Conservation (phyloP, 1,284 basidiomycete species). For the Marasmius sp. region DNA sequence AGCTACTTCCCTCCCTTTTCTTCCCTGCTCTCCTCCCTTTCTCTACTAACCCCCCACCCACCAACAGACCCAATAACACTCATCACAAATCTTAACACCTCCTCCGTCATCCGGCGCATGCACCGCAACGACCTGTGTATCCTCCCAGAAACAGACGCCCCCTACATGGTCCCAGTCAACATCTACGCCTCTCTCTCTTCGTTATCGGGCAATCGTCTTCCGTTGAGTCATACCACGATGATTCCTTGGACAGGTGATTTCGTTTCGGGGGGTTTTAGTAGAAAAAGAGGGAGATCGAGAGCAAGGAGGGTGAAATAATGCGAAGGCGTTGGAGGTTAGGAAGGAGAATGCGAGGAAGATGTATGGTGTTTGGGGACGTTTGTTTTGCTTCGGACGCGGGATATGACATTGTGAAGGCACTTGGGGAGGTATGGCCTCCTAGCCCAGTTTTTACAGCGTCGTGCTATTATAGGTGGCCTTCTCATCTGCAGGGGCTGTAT, state of each 20-base stretch:
- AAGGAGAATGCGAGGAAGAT: constrained; percentile 63
- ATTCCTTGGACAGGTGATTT: constrained; percentile 82
- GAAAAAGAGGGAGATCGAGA: constrained; percentile 19
- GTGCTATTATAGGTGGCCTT: too few relatives aligned
- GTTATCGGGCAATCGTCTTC: constrained; percentile 56
- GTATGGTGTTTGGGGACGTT: constrained; percentile 59
- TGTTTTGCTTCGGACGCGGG: too few relatives aligned
- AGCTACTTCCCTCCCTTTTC: constrained; percentile 31
- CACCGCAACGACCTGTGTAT: constrained; percentile 51
- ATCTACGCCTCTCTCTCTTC: constrained; percentile 56
- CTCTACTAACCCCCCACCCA: constrained; percentile 1
- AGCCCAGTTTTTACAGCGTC: too few relatives aligned
- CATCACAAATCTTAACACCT: constrained; percentile 68
- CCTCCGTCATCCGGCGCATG: constrained; percentile 60
- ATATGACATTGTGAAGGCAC: too few relatives aligned
- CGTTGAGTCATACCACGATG: constrained; percentile 76
- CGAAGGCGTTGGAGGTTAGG: constrained; percentile 59
- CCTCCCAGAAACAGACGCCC: constrained; percentile 80
- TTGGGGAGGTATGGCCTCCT: too few relatives aligned
- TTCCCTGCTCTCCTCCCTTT: neutral
- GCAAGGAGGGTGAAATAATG: constrained; percentile 46
- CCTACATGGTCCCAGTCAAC: constrained; percentile 79
- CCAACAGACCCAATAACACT: constrained; percentile 73
- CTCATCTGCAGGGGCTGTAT: too few relatives aligned
- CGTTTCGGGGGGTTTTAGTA: constrained; percentile 52